A percentile compares a stretch with the other conserved stretches of the same genome.
These are phyloP conservation scores for Chlamydomonas incerta DNA, from an alignment of 139 green algal genomes.

Conservation along the genomic window DNA sequence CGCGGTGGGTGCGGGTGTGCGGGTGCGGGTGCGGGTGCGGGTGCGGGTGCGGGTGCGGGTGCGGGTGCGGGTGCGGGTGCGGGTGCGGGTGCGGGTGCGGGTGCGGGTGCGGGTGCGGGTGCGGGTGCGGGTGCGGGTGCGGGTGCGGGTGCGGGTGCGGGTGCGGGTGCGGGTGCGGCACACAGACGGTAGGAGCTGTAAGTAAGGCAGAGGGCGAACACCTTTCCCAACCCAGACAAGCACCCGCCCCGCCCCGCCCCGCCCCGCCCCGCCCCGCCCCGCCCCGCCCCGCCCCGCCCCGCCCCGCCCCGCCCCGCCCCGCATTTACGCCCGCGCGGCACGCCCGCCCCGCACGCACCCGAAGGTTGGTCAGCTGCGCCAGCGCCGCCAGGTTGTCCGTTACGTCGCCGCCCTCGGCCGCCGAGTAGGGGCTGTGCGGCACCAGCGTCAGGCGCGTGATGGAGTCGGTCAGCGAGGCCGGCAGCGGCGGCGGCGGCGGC, in stretches of 20 bases:
- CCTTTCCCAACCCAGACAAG: too few relatives aligned
- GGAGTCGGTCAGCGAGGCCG: neutral
- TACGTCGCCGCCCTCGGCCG: neutral
- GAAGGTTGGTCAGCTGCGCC: neutral
- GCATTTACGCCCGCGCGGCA: too few relatives aligned
- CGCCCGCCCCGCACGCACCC: too few relatives aligned
- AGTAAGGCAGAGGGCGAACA: too few relatives aligned
- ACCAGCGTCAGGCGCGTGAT: slow-evolving; percentile 28
- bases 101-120: too few relatives aligned
- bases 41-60: neutral
- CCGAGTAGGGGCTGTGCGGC: slow-evolving; percentile 15
- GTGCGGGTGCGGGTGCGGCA: too few relatives aligned
- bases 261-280: too few relatives aligned
- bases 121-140: too few relatives aligned
- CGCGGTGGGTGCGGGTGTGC: neutral
- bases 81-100: too few relatives aligned
- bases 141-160: too few relatives aligned
- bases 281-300: neutral
- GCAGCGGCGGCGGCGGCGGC: neutral
- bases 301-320: neutral
- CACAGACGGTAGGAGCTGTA: too few relatives aligned
- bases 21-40: neutral
- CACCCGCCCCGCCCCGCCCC: too few relatives aligned
- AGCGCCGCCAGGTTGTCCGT: slow-evolving; percentile 4
- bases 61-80: accelerated